Conservation (phyloP, 495 filamentous ascomycete genomes). For the Lasiosphaeria miniovina region DNA sequence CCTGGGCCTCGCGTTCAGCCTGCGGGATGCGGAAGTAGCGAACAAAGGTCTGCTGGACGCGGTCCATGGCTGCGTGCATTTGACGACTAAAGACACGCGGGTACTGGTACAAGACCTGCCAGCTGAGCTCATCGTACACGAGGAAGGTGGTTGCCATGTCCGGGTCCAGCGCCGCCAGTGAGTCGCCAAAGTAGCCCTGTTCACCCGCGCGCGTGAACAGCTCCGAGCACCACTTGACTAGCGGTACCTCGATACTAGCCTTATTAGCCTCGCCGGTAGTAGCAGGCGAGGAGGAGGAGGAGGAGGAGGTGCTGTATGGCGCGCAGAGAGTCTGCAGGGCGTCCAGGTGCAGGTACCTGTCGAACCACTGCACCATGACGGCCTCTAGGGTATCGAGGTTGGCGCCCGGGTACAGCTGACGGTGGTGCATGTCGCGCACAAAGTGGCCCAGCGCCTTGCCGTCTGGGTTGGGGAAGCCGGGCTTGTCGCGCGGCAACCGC, state of each 20-base stretch:
- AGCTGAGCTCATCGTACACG: constrained; percentile 19
- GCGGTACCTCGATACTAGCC: constrained; percentile 10
- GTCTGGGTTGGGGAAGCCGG: constrained; percentile 17
- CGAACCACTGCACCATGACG: constrained; percentile 12
- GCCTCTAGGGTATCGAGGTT: constrained; percentile 12
- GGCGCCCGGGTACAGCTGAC: constrained; percentile 18
- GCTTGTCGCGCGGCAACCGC: constrained; percentile 9
- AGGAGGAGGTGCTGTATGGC: not conserved
- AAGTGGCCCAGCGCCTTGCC: constrained; percentile 11
- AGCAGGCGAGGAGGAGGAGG: not conserved
- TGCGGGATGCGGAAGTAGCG: constrained; percentile 23
- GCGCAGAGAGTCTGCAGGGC: constrained; percentile 4
- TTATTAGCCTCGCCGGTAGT: too few species aligned
- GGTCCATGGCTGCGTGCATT: constrained; percentile 12
- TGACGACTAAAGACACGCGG: constrained; percentile 12
- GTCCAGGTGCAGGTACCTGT: constrained; percentile 6
- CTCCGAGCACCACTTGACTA: constrained; percentile 16
- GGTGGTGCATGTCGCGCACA: constrained; percentile 12
- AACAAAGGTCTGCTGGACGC: constrained; percentile 14
- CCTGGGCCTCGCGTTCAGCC: too few species aligned
- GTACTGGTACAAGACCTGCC: constrained; percentile 20
- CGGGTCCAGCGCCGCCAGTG: constrained; percentile 13
- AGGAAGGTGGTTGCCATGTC: constrained; percentile 11
- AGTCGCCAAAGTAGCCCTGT: constrained; percentile 16
- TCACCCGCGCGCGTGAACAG: constrained; percentile 14